Evolutionary conservation across 2,329 filamentous ascomycete species (phyloP), one percentile per base, ranked within the genome.

Genomic region (Emergomyces africanus): DNA sequence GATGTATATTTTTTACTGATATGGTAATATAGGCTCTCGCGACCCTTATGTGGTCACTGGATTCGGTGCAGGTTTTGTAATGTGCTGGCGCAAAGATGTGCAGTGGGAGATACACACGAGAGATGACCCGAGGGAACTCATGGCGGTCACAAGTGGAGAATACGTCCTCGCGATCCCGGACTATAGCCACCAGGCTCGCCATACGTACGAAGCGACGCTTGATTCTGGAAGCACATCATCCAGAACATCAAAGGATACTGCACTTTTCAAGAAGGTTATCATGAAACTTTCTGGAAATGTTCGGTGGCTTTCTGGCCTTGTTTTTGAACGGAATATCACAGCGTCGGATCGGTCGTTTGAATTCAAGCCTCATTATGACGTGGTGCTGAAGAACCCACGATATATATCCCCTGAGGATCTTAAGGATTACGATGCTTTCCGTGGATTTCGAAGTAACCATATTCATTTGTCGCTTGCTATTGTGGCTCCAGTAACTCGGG

Each of bases 271-370:
- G 73, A 99, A 99, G 74, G 94, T 97, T 3, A 84, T 96, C 57
- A 97, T 99, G 92, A 99, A 99, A 74, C 80, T 99, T 14, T 97
- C 94, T 3, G 94, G 94, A 15, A 95, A 94, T 68, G 94, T 99
- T 0, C 88, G 90, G 72, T 96, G 90, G 89, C 81, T 92, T 68
- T 86, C 88, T 15, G 95, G 94, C 0, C 78, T 99, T 44, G 89
- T 95, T 55, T 99, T 99, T 69, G 94, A 99, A 73, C 85, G 87
- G 51, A 88, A 92, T 63, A 79, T 91, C 35, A 82, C 84, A 50
- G 76, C 85, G 57, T 87, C 86, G 39, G 79, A 81, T 58, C 83
- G 94, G 60, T 91, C 85, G 25, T 97, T 96, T 70, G 81, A 89
- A 14, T 99, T 97, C 75, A 88, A 83, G 65, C 90, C 90, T 25